Evolutionary conservation across 2,329 filamentous ascomycete genomes (phyloP).

Genomic region (Metarhizium humberi): DNA sequence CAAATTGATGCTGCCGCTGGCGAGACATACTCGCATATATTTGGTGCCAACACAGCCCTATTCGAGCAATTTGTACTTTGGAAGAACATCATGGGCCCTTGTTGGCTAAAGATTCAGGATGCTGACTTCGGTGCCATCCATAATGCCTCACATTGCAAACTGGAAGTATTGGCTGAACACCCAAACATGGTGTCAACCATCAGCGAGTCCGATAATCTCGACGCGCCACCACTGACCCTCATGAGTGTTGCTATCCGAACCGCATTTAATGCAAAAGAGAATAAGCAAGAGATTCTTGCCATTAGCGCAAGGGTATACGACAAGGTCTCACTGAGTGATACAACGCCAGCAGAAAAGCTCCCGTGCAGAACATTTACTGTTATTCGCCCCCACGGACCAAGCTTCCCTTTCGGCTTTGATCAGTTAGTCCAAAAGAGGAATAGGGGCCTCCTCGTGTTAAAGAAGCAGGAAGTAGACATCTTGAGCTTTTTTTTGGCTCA

Average conservation of each 20-base stretch:
- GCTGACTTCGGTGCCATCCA: constrained; percentile 77
- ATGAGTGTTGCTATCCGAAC: constrained; percentile 92
- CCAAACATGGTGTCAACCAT: constrained; percentile 67
- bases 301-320: constrained; percentile 91
- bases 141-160: constrained; percentile 94
- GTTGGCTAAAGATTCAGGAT: constrained; percentile 86
- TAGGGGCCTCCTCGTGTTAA: constrained; percentile 67
- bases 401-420: constrained; percentile 84
- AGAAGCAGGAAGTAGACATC: constrained; percentile 76
- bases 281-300: constrained; percentile 91
- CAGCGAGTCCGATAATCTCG: constrained; percentile 69
- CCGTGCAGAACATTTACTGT: constrained; percentile 87
- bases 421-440: constrained; percentile 61
- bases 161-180: constrained; percentile 75
- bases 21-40: constrained; percentile 88
- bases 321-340: constrained; percentile 77
- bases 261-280: constrained; percentile 79
- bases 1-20: constrained; percentile 63
- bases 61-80: constrained; percentile 98
- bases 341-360: constrained; percentile 78
- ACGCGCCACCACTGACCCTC: constrained; percentile 81
- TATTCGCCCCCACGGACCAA: constrained; percentile 66
- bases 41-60: constrained; percentile 84
- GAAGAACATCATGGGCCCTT: constrained; percentile 99
- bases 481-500: constrained; percentile 84